Percentiles rank a stretch among this genome's conserved stretches.
These are phyloP conservation scores for Pythium brachiatum DNA, from an alignment of 352 stramenopile species.

Conservation along the genomic window DNA sequence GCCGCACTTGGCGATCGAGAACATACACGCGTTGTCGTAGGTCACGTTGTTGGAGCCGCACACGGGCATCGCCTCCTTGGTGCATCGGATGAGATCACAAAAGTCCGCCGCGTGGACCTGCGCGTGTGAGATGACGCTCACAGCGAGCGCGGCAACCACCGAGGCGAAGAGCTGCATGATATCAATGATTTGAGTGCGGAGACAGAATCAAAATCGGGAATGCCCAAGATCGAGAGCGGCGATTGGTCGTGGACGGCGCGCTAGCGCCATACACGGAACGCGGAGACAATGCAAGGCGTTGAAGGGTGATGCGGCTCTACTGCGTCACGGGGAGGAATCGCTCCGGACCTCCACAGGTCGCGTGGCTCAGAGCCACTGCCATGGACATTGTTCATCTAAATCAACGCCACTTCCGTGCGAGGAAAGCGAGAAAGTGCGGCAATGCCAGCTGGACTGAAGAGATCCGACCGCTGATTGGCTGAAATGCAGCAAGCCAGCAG, in stretches of 20 bases:
- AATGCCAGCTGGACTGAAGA: conserved; percentile 1
- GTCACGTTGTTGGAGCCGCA: conserved; percentile 35
- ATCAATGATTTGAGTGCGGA: too few relatives aligned
- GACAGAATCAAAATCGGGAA: neutral
- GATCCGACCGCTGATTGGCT: conserved; percentile 1
- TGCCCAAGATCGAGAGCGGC: neutral
- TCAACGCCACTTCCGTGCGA: neutral
- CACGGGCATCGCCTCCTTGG: conserved; percentile 19
- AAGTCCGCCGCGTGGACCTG: conserved; percentile 9
- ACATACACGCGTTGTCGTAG: conserved; percentile 33
- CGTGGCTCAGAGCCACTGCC: neutral
- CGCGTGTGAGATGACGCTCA: neutral
- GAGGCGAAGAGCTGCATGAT: neutral
- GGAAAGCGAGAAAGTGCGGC: neutral
- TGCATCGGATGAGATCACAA: conserved; percentile 21
- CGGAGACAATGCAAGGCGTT: neutral
- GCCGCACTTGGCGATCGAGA: conserved; percentile 32
- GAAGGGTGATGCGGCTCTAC: conserved; percentile 5
- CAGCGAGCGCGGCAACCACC: neutral
- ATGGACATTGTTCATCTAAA: neutral
- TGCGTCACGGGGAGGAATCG: neutral
- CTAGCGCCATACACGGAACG: too few relatives aligned
- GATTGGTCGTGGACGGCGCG: neutral
- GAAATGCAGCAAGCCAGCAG: neutral
- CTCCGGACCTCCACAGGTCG: neutral